Base-by-base conservation (phyloP, 2,329 filamentous ascomycete species). In the Venturiaceae sp. region DNA sequence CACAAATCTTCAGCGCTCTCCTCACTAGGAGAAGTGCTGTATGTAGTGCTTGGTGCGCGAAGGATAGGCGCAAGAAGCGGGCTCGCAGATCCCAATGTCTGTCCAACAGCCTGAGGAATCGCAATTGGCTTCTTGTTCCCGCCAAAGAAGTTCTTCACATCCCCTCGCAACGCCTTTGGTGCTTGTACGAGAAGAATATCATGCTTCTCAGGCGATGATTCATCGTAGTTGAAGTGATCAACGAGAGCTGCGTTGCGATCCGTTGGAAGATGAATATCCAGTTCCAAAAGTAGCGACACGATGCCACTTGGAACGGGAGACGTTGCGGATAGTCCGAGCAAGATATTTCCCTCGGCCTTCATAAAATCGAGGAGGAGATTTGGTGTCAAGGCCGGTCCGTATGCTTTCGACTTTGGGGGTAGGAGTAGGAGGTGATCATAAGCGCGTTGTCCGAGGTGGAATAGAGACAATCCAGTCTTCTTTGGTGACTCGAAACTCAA, bases 201-300 rank as follows among this genome's bases (percentile, higher is more conserved):
- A 74, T 99, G 94, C 68, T 85, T 83, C 63, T 96, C 91, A 4
- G 92, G 87, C 41, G 87, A 90, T 33, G 82, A 65, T 59, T 81
- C 79, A 68, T 97, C 92, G 75, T 94, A 94, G 77, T 90, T 88
- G 83, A 97, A 96, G 78, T 99, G 94, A 74, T 97, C 94, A 62
- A 97, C 86, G 5, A 96, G 87, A 60, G 92, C 78, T 59, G 89
- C 85, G 58, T 87, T 90, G 67, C 92, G 89, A 74, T 96, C 92
- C 36, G 83, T 75, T 39, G 94, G 90, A n/a, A 96, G 83, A 64
- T 85, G 80, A 68, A 99, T 88, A 69, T 96, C 92, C 71, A 96
- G 80, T 74, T 97, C 91, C 67, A 88, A 78, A 55, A 97, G 87
- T 59, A 95, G 80, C 44, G 87, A 87, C 64, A 85, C 84, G 65